Evolutionary conservation across 345 rosid species (phyloP).

Genomic region (Ceriops zippeliana): DNA sequence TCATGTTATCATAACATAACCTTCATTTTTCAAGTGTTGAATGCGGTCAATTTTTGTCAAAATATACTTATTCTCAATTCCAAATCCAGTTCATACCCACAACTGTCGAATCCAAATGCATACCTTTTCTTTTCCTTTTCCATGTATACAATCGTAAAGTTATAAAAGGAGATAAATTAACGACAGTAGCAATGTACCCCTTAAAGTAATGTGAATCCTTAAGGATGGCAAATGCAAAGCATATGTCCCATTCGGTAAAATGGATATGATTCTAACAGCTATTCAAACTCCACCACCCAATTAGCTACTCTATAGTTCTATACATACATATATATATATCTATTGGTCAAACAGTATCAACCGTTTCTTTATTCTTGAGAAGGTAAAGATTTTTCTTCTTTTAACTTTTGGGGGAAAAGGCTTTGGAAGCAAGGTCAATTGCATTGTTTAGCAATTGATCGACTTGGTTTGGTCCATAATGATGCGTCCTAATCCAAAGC

Average conservation of each 20-base stretch:
- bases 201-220: neutral
- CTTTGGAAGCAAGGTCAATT: slow-evolving; percentile 10
- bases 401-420: neutral
- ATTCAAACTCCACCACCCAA: slow-evolving; percentile 12
- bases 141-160: neutral
- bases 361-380: neutral
- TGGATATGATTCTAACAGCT: slow-evolving; percentile 18
- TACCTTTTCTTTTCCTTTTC: too few relatives aligned
- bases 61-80: too few relatives aligned
- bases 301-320: neutral
- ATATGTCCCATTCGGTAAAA: neutral
- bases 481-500: neutral
- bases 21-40: too few relatives aligned
- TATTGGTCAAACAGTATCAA: slow-evolving; percentile 22
- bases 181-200: neutral
- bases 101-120: too few relatives aligned
- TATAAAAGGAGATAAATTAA: neutral
- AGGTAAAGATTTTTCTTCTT: neutral
- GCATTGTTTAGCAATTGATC: slow-evolving; percentile 4
- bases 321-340: neutral
- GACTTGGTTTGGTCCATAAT: neutral
- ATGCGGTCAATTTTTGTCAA: too few relatives aligned
- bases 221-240: slow-evolving; percentile 2
- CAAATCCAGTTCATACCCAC: too few relatives aligned
- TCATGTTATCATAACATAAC: too few relatives aligned